These are phyloP conservation scores for Tricharina praecox DNA, from an alignment of 495 filamentous ascomycete genomes.

Conservation along the genomic window DNA sequence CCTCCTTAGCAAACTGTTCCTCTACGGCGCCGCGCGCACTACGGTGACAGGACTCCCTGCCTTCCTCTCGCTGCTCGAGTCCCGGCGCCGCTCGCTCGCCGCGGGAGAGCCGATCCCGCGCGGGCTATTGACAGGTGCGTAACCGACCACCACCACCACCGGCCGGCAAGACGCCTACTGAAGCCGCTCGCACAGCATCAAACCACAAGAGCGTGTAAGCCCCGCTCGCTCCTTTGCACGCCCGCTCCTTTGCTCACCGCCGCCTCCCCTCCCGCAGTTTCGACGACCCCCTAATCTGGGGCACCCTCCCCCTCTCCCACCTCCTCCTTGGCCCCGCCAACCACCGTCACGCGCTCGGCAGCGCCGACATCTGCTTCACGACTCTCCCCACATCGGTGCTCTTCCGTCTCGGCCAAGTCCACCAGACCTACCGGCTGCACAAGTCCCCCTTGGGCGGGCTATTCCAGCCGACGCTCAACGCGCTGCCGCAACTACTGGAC, in stretches of 20 bases:
- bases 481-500: slow-evolving; percentile 63
- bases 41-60: slow-evolving; percentile 43
- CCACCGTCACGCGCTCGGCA: slow-evolving; percentile 71
- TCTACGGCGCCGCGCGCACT: slow-evolving; percentile 12
- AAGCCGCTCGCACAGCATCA: slow-evolving; percentile 47
- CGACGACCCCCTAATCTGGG: slow-evolving; percentile 91
- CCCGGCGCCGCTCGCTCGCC: slow-evolving; percentile 24
- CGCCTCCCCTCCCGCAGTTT: slow-evolving; percentile 36
- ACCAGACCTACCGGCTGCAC: slow-evolving; percentile 67
- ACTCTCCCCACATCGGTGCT: slow-evolving; percentile 44
- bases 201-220: slow-evolving; percentile 92
- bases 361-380: slow-evolving; percentile 82
- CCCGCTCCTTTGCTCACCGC: not conserved
- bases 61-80: slow-evolving; percentile 44
- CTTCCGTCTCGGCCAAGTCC: slow-evolving; percentile 72
- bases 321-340: slow-evolving; percentile 46
- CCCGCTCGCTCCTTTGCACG: not conserved
- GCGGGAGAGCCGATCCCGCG: no score
- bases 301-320: slow-evolving; percentile 57
- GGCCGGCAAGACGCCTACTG: no score
- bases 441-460: slow-evolving; percentile 59
- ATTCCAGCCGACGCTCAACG: slow-evolving; percentile 75
- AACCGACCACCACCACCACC: not conserved
- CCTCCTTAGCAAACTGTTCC: slow-evolving; percentile 14
- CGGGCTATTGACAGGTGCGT: slow-evolving; percentile 5